Evolutionary conservation across 805 yeast species (phyloP).

Genomic region (Kazachstania kunashirensis): DNA sequence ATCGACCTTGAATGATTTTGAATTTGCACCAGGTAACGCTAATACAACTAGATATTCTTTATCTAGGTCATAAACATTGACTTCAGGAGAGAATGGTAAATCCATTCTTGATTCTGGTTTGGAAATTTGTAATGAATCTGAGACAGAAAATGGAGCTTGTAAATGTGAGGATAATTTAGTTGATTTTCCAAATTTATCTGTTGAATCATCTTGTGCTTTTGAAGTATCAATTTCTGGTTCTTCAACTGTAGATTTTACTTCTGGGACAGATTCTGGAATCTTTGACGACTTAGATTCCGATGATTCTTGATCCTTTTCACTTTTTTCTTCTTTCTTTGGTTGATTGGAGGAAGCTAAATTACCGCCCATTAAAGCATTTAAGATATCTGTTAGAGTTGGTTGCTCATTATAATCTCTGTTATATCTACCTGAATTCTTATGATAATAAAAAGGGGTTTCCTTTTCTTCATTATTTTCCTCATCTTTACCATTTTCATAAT

Average conservation of each 20-base stretch:
- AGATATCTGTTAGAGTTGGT: slow-evolving; percentile 12
- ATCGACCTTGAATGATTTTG: slow-evolving; percentile 44
- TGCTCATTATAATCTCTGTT: slow-evolving; percentile 4
- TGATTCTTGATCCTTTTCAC: neutral
- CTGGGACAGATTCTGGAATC: neutral
- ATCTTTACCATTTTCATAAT: slow-evolving; percentile 1
- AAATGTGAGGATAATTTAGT: slow-evolving; percentile 14
- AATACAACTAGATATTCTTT: slow-evolving; percentile 39
- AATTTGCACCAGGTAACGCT: slow-evolving; percentile 51
- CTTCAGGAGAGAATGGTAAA: slow-evolving; percentile 48
- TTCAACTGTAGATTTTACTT: neutral
- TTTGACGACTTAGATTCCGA: neutral
- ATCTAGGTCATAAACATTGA: slow-evolving; percentile 46
- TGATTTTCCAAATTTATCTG: slow-evolving; percentile 4
- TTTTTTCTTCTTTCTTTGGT: slow-evolving; percentile 9
- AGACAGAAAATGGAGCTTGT: slow-evolving; percentile 26
- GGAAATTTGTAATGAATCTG: slow-evolving; percentile 37
- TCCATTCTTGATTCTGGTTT: slow-evolving; percentile 34
- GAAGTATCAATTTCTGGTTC: neutral
- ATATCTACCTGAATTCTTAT: slow-evolving; percentile 7
- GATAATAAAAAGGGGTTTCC: slow-evolving; percentile 20
- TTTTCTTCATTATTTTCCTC: slow-evolving; percentile 10
- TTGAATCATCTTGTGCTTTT: slow-evolving; percentile 1
- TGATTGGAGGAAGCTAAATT: slow-evolving; percentile 5
- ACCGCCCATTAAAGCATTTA: slow-evolving; percentile 19